Conservation (phyloP, 1,139 yeast genomes). For the Candida sp. region DNA sequence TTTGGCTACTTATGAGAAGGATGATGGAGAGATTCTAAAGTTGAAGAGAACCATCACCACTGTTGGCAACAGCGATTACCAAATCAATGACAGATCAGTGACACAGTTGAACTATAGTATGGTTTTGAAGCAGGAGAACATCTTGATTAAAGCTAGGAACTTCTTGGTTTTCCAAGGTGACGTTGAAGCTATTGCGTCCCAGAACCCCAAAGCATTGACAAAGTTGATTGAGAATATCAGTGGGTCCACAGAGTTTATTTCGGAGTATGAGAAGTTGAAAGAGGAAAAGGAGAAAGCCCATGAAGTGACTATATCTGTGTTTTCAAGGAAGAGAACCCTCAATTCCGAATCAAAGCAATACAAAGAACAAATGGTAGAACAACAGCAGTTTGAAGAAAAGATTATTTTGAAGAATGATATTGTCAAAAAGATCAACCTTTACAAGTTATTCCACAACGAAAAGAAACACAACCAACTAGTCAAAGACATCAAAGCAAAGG, state of each 20-base stretch:
- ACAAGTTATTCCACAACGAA: constrained; percentile 73
- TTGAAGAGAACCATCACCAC: constrained; percentile 59
- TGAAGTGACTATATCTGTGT: constrained; percentile 65
- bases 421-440: constrained; percentile 56
- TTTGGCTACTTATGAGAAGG: constrained; percentile 74
- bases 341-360: constrained; percentile 82
- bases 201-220: constrained; percentile 78
- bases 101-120: constrained; percentile 68
- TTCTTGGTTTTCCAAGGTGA: constrained; percentile 97
- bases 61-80: constrained; percentile 70
- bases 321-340: constrained; percentile 73
- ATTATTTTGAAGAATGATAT: constrained; percentile 51
- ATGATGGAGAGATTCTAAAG: constrained; percentile 54
- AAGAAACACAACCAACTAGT: constrained; percentile 38
- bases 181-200: constrained; percentile 92
- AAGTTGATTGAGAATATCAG: constrained; percentile 80
- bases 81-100: constrained; percentile 65
- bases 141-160: constrained; percentile 87
- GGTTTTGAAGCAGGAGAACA: constrained; percentile 78
- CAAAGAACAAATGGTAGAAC: constrained; percentile 76
- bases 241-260: constrained; percentile 72
- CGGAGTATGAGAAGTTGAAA: constrained; percentile 70
- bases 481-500: constrained; percentile 28
- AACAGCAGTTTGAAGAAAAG: constrained; percentile 67
- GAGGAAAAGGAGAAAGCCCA: constrained; percentile 72